A percentile compares a stretch with the other conserved stretches of the same genome.
Conservation (phyloP, 2,329 filamentous ascomycete genomes). For the Daldinia sp. region DNA sequence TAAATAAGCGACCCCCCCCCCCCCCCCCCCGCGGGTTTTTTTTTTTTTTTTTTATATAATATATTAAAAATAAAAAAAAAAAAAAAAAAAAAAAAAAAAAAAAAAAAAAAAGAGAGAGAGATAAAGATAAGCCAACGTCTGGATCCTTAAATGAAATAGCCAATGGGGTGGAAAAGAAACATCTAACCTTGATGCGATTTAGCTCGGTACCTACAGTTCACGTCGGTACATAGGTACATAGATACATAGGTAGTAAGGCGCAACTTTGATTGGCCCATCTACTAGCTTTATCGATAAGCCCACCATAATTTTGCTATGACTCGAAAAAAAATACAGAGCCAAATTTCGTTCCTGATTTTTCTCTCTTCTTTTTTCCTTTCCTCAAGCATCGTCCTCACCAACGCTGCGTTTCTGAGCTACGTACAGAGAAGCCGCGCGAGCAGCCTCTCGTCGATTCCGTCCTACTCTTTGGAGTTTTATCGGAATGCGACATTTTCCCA, state of each 20-base stretch:
- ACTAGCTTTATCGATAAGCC: constrained; percentile 39
- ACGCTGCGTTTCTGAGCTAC: constrained; percentile 97
- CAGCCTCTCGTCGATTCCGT: constrained; percentile 47
- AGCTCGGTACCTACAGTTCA: no score
- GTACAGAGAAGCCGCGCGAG: constrained; percentile 66
- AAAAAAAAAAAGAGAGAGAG: no score
- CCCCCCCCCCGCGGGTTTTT: no score
- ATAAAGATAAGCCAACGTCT: no score
- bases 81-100: no score
- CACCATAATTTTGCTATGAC: constrained; percentile 31
- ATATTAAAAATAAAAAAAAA: no score
- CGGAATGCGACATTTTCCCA: constrained; percentile 21
- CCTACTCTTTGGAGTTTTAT: constrained; percentile 32
- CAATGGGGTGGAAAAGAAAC: no score
- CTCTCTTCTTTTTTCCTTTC: constrained; percentile 53
- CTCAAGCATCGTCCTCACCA: constrained; percentile 83
- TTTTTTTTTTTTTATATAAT: no score
- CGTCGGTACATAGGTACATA: background rate
- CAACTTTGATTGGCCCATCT: background rate
- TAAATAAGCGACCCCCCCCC: no score
- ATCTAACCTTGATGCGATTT: background rate
- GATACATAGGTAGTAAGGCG: background rate
- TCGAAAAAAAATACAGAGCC: constrained; percentile 36
- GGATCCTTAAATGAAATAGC: no score
- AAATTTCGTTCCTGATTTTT: constrained; percentile 8